Evolutionary conservation across 768 basidiomycete species (phyloP).

Genomic region (Boletales sp.): DNA sequence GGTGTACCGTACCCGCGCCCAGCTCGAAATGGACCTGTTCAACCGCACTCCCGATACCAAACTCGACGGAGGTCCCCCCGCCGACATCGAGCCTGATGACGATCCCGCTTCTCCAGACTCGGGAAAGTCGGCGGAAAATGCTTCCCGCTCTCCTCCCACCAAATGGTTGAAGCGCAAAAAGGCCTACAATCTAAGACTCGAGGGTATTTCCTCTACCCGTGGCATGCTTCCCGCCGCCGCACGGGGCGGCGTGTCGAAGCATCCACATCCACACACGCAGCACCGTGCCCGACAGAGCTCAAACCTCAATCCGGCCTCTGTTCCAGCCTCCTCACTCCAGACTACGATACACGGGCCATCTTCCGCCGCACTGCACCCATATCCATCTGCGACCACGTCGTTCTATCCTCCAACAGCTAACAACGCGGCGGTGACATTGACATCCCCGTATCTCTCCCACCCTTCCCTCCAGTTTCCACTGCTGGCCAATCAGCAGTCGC

Average conservation of each 20-base stretch:
- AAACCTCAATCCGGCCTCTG: slow-evolving; percentile 29
- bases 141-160: slow-evolving; percentile 24
- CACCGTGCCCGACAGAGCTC: slow-evolving; percentile 30
- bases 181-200: slow-evolving; percentile 50
- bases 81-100: slow-evolving; percentile 16
- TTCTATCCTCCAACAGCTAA: slow-evolving; percentile 30
- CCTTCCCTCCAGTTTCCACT: slow-evolving; percentile 27
- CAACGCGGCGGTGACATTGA: slow-evolving; percentile 29
- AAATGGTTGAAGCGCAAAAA: slow-evolving; percentile 58
- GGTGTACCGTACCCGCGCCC: slow-evolving; percentile 63
- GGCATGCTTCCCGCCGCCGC: slow-evolving; percentile 14
- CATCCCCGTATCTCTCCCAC: slow-evolving; percentile 30
- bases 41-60: slow-evolving; percentile 10
- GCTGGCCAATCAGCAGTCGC: slow-evolving; percentile 9
- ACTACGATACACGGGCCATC: slow-evolving; percentile 7
- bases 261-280: slow-evolving; percentile 20
- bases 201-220: slow-evolving; percentile 36
- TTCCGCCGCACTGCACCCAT: slow-evolving; percentile 14
- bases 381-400: slow-evolving; percentile 11
- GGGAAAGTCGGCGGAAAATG: slow-evolving; percentile 31
- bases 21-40: slow-evolving; percentile 48
- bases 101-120: slow-evolving; percentile 19
- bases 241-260: slow-evolving; percentile 27
- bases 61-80: not conserved
- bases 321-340: slow-evolving; percentile 20